Evolutionary conservation across 768 basidiomycete genomes (phyloP), one percentile per base, ranked within the genome.

Genomic region (Cystoderma amianthinum): DNA sequence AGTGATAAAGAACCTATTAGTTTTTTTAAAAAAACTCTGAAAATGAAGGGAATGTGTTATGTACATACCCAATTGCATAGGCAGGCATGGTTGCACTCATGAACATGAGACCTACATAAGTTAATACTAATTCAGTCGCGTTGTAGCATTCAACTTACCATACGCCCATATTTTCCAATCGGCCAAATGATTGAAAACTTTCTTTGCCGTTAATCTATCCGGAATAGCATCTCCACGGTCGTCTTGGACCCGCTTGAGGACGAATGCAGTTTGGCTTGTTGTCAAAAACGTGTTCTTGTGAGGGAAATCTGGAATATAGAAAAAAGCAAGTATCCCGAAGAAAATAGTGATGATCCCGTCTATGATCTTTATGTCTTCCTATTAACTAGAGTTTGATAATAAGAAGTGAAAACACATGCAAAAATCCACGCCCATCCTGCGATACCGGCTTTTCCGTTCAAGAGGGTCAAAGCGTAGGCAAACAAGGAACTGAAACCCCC

Each of bases 111-210:
- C 68, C 70, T 70, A 42, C 32, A 32, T 39, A 11, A 18, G 21
- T 43, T 16, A 21, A n/a, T n/a, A n/a, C n/a, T n/a, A n/a, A 32
- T n/a, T 17, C 11, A n/a, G n/a, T 3, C 12, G 1, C 10, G 6
- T 20, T 10, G 13, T 10, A n/a, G 19, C 24, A n/a, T 15, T 9
- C 9, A 25, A 25, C 47, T 5, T 25, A 57, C 62, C 59, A 41
- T 48, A 56, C 23, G 49, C 53, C 60, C 59, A 63, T 19, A 60
- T 43, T n/a, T 55, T 61, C 57, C 57, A 60, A 42, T 64, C 62
- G n/a, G 48, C 38, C 30, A 63, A 42, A 39, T 62, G 59, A 25
- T 47, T 40, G 20, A 56, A 9, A 19, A 63, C 43, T 41, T 63
- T 62, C 17, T 34, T 19, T 25, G 33, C 23, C 0, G 56, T 58